phyloP scores from a whole-genome alignment of 306 rosid species.

The Cercis canadensis region DNA sequence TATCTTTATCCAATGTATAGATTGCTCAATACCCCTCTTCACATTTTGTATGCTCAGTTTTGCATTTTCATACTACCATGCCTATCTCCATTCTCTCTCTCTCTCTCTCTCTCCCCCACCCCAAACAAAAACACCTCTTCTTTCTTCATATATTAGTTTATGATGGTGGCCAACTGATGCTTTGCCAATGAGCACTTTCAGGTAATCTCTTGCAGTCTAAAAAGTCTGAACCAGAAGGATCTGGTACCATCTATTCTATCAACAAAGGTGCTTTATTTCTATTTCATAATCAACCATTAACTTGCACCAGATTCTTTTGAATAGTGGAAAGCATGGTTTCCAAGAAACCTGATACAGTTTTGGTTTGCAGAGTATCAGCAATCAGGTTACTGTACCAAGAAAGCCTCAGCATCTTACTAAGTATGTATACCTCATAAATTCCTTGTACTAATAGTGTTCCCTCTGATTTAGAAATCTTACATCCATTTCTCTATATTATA shows the following conservation, averaged over 20 bases:
- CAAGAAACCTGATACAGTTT: slow-evolving; percentile 25
- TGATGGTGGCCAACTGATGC: slow-evolving; percentile 33
- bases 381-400: slow-evolving; percentile 38
- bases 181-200: slow-evolving; percentile 44
- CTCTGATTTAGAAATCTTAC: slow-evolving; percentile 4
- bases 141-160: slow-evolving; percentile 18
- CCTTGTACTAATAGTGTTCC: background rate
- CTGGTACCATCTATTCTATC: slow-evolving; percentile 39
- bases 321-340: slow-evolving; percentile 30
- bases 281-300: background rate
- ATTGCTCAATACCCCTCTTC: slow-evolving; percentile 28
- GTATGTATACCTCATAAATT: slow-evolving; percentile 52
- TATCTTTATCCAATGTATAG: background rate
- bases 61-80: slow-evolving; percentile 20
- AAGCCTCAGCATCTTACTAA: slow-evolving; percentile 47
- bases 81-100: background rate
- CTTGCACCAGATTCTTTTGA: slow-evolving; percentile 17
- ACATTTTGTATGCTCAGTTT: background rate
- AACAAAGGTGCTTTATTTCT: slow-evolving; percentile 60
- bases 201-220: slow-evolving; percentile 59
- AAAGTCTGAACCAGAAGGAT: slow-evolving; percentile 46
- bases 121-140: background rate
- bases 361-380: slow-evolving; percentile 60
- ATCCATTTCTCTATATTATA: slow-evolving; percentile 2
- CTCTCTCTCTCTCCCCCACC: slow-evolving; percentile 1